Evolutionary conservation across 2,329 filamentous ascomycete genomes (phyloP).

Genomic region (Pestalotiopsis sp.): DNA sequence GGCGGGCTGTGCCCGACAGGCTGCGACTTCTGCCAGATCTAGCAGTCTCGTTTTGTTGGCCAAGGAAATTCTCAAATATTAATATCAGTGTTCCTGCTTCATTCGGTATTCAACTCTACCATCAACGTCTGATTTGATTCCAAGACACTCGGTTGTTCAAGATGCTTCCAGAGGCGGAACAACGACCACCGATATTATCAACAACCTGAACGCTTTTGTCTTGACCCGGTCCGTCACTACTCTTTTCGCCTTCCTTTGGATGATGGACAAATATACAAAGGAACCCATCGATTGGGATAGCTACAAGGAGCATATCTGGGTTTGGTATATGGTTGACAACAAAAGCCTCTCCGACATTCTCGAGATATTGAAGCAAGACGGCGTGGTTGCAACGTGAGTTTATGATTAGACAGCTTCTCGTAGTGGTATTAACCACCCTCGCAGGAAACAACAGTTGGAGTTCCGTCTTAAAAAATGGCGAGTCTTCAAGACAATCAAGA

Average conservation of each 20-base stretch:
- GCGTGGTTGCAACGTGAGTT: not conserved
- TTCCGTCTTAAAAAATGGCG: not conserved
- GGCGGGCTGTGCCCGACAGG: too few species aligned
- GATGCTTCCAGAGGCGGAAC: too few species aligned
- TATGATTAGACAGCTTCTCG: not conserved
- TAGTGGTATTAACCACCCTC: not conserved
- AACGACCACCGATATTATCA: too few species aligned
- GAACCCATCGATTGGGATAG: not conserved
- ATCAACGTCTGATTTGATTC: too few species aligned
- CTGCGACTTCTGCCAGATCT: too few species aligned
- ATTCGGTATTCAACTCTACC: too few species aligned
- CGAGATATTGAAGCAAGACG: not conserved
- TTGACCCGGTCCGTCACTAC: not conserved
- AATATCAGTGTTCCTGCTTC: too few species aligned
- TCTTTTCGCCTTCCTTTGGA: too few species aligned
- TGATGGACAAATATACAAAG: not conserved
- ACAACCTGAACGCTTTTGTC: not conserved
- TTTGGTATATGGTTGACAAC: not conserved
- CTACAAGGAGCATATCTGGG: not conserved
- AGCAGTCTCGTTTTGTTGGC: too few species aligned
- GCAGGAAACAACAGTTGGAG: not conserved
- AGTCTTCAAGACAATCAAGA: not conserved
- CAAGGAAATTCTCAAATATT: too few species aligned
- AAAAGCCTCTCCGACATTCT: not conserved
- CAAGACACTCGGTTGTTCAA: too few species aligned